phyloP scores from a whole-genome alignment of 2,329 filamentous ascomycete species.

The Fusarium drepaniforme region DNA sequence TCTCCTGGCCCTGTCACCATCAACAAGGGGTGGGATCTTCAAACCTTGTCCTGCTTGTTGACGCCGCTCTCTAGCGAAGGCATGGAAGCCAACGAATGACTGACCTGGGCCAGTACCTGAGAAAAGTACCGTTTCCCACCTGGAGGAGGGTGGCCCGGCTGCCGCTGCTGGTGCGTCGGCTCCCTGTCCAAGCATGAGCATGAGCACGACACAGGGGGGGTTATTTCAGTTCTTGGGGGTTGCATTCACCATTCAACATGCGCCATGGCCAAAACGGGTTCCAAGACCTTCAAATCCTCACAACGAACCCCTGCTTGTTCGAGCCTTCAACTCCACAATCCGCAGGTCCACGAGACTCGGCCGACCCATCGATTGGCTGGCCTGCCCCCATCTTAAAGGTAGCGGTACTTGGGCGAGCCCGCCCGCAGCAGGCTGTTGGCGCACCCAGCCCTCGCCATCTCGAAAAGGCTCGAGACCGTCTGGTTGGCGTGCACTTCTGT shows the following conservation, averaged over 20 bases:
- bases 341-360: slow-evolving; percentile 43
- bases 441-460: slow-evolving; percentile 14
- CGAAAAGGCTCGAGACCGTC: slow-evolving; percentile 14
- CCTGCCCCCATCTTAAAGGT: slow-evolving; percentile 37
- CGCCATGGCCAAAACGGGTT: slow-evolving; percentile 38
- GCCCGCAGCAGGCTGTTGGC: slow-evolving; percentile 17
- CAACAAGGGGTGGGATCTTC: slow-evolving; percentile 42
- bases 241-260: slow-evolving; percentile 38
- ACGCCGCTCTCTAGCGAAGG: slow-evolving; percentile 26
- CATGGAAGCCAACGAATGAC: slow-evolving; percentile 20
- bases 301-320: slow-evolving; percentile 40
- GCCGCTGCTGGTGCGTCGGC: slow-evolving; percentile 19
- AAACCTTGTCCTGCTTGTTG: slow-evolving; percentile 38
- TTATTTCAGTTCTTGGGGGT: slow-evolving; percentile 37
- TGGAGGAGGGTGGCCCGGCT: slow-evolving; percentile 35
- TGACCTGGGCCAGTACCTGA: slow-evolving; percentile 9
- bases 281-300: slow-evolving; percentile 40
- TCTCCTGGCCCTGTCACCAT: slow-evolving; percentile 24
- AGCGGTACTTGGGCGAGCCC: slow-evolving; percentile 34
- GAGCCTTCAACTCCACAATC: slow-evolving; percentile 40
- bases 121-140: slow-evolving; percentile 37
- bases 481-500: slow-evolving; percentile 27
- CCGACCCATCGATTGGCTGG: slow-evolving; percentile 41
- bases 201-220: slow-evolving; percentile 19
- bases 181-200: slow-evolving; percentile 24